Evolutionary conservation across 2,329 filamentous ascomycete species (phyloP), one percentile per base, ranked within the genome.

Genomic region (Aspergillus quadricinctus): DNA sequence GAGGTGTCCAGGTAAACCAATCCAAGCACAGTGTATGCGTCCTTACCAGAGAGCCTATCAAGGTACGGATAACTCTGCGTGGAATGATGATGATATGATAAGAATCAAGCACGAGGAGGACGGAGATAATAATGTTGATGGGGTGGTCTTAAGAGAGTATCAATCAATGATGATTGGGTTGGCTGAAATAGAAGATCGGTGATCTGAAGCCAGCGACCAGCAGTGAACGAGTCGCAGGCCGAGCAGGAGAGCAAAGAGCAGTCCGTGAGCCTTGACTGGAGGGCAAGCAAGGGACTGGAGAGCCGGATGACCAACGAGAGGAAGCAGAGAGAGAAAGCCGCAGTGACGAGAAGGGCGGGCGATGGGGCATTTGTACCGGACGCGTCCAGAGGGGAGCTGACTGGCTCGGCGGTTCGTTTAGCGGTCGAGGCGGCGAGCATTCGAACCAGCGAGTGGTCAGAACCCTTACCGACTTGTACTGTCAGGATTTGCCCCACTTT

Each of bases 361-460:
- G 69, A 73, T 73, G 72, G 71, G 69, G 70, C 71, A 73, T 74
- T 74, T 74, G 70, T 74, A 73, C 67, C 64, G 64, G 61, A 62
- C 63, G 57, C 60, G 51, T 52, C 54, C 41, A 49, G 54, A 57
- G 58, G 57, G 56, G 55, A 62, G 61, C 61, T 64, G 62, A 68
- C 61, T 71, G 69, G 63, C 59, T 59, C 61, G 61, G 53, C 54
- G 41, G 52, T 54, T 59, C 52, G 60, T 57, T 55, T 63, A 58
- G 56, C 56, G 53, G 56, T 55, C 53, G 54, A 54, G 52, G 57
- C 54, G 59, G 57, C 54, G 53, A 56, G 51, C 43, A 59, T 58
- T 60, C 58, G 53, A 53, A 54, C 59, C 60, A 62, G 54, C 61
- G 57, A 53, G 54, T 52, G 52, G 27, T 50, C 46, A 43, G 25